Evolutionary conservation across 2,329 filamentous ascomycete species (phyloP), one percentile per base, ranked within the genome.

Genomic region (Xylaria sp.): DNA sequence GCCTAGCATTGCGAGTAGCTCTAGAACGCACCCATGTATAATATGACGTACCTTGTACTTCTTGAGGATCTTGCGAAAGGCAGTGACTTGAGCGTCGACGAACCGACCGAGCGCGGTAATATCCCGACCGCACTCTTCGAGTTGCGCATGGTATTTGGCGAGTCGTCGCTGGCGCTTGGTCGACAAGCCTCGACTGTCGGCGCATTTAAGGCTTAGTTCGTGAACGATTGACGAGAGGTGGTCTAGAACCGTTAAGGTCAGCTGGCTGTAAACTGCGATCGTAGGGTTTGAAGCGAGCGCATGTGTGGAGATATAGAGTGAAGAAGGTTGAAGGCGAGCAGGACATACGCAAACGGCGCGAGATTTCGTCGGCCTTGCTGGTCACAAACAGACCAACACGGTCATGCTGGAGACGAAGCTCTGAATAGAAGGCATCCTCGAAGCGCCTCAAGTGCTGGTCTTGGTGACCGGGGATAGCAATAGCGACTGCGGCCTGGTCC

Each of bases 61-160:
- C 75, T 94, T 95, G 35, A 94, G 79, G 38, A 96, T 89, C 78
- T 96, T 96, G 58, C 87, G 85, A 70, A 96, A 94, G 3, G 90
- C 92, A 4, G 89, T 85, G 9, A 88, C 82, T 73, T 96, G 92
- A 2, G 90, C 89, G 62, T 85, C 83, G 66, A 89, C 85, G 70
- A 94, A 96, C 43, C 91, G 66, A 28, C 21, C 23, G 5, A 95
- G 80, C 4, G 86, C 85, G 57, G 86, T 84, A 57, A 92, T 87
- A 66, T 95, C 92, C 67, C 92, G 86, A 47, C 88, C 88, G 66
- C 89, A 91, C 57, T 80, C 78, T 42, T 84, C 74, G 2, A 85
- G 72, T 17, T 83, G 79, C 17, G 80, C 78, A 67, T 86, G 83
- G 67, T 84, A 85, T 69, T 82, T 86, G 69, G 79, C 78, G 50